Base-by-base conservation (phyloP, 352 stramenopile species). In the Phytophthora pisi region DNA sequence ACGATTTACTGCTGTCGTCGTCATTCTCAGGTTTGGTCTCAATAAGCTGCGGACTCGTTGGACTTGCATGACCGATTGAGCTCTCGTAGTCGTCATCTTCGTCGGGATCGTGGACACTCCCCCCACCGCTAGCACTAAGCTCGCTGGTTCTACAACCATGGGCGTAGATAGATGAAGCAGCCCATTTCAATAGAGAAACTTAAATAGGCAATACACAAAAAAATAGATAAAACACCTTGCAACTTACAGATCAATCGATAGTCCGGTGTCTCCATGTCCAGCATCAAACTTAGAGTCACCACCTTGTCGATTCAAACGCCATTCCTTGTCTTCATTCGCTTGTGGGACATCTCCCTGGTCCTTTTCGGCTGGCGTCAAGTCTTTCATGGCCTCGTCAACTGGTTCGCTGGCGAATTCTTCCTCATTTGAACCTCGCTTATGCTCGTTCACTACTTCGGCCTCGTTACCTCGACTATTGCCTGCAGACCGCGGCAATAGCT, bases 171-270 rank as follows among this genome's bases (percentile, higher is more conserved):
- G 11, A 63, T 23, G n/a, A 1, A 49, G 30, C 47, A 34, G 28
- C 43, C 51, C 20, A 30, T 42, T 42, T 42, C 30, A 59, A 68
- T 70, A 64, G 15, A 57, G 8, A 51, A 23, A 56, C 43, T 70
- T 45, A 64, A 43, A 56, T 50, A 55, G 10, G 51, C 13, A 51
- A 71, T 51, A 54, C 30, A 57, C 16, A 60, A 20, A 11, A 11
- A 30, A 28, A 68, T 72, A 70, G 60, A 67, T 58, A 61, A 64
- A 66, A 42, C 30, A 51, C 51, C 3, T 49, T 18, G n/a, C 9
- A 52, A 63, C 78, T 56, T 67, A 94, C 86, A 91, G 63, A 59
- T 94, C 86, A 5, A 94, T 82, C 43, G 80, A 89, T 1, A 92
- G 38, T 15, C 71, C 70, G 51, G 70, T 74, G 2, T 79, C 66